Percentiles rank a stretch among this genome's conserved stretches.
These are phyloP conservation scores for Stagonosporopsis cucurbitacearum DNA, from an alignment of 2,329 filamentous ascomycete genomes.

Conservation along the genomic window DNA sequence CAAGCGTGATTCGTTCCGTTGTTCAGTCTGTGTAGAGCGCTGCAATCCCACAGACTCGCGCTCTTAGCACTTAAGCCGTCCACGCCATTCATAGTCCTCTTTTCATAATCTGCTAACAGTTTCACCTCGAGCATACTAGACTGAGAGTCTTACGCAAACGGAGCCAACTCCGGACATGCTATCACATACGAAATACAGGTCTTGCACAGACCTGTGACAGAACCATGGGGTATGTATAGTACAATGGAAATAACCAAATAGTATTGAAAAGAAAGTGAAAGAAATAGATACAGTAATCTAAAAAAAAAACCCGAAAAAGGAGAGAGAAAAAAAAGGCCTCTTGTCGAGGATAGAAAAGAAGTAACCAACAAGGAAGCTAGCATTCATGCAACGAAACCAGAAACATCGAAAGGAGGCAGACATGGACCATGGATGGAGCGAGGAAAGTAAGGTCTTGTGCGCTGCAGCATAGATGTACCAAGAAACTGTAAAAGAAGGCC, in stretches of 20 bases:
- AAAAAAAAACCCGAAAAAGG: too few relatives aligned
- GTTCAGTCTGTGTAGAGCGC: background rate
- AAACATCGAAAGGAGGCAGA: background rate
- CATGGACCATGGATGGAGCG: background rate
- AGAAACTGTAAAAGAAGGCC: background rate
- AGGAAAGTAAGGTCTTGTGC: background rate
- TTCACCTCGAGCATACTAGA: too few relatives aligned
- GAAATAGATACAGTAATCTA: slow-evolving; percentile 27
- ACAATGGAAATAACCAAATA: slow-evolving; percentile 4
- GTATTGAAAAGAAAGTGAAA: slow-evolving; percentile 27
- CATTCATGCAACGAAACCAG: background rate
- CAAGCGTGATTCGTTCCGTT: background rate
- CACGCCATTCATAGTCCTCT: too few relatives aligned
- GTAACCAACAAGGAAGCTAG: background rate
- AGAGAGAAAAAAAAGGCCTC: too few relatives aligned
- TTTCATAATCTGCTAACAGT: too few relatives aligned
- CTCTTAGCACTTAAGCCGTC: too few relatives aligned
- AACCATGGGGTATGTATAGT: slow-evolving; percentile 4
- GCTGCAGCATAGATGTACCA: background rate
- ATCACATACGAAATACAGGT: background rate
- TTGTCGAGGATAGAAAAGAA: background rate
- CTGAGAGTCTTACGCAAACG: background rate
- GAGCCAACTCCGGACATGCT: background rate
- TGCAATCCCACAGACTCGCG: too few relatives aligned
- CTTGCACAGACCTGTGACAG: background rate